Evolutionary conservation across 169 alveolate species (phyloP), one percentile per base, ranked within the genome.

Genomic region (Plasmodium yoelii): DNA sequence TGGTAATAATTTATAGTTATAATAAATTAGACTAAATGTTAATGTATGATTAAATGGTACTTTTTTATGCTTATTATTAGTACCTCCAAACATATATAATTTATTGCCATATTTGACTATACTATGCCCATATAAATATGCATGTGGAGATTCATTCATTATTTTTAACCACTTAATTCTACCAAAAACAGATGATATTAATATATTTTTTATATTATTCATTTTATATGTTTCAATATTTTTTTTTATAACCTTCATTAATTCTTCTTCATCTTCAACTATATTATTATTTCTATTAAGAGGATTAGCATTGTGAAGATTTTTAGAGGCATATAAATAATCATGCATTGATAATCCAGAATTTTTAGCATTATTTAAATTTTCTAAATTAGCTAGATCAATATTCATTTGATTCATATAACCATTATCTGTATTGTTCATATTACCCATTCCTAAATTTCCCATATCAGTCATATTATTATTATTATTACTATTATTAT

Each of bases 41-140:
- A 93, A 94, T 3, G 97, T 94, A 28, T 88, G 92, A 73, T 93
- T 93, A 67, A 95, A 93, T 74, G 93, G 93, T 24, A 87, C 86
- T 19, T 95, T 95, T 42, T 92, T 94, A 22, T 92, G 90, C 22
- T 94, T 87, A 26, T 93, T 94, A 84, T 92, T 94, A 59, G 96
- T 80, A 19, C 97, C 97, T n/a, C 97, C 97, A 49, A 95, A 87
- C 92, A 95, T 88, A 60, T 94, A 93, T n/a, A 96, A 95, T 72
- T 94, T 93, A 72, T 93, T 94, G 34, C 97, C 96, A 74, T 93
- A 93, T 57, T 95, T 93, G 5, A 94, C 94, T 28, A 95, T 87
- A 68, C 96, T 91, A 90, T 95, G 97, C 57, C 97, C 97, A 44
- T 86, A 86, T 51, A 86, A 63, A 39, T 57, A 68, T 1, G 91